Conservation (phyloP, 441 rosid species). For the Populus hybrid region DNA sequence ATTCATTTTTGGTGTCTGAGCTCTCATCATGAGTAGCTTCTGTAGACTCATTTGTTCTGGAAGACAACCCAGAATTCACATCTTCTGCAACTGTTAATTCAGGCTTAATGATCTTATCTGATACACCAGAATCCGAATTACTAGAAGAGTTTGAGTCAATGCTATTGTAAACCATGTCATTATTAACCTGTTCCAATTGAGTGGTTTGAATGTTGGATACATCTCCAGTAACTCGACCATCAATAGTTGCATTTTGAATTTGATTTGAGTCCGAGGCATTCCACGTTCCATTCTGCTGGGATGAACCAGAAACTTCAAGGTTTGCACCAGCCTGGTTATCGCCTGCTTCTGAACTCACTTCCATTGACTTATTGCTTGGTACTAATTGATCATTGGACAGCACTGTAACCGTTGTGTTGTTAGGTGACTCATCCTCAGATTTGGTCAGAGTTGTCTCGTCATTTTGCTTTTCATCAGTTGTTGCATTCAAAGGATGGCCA, state of each 20-base stretch:
- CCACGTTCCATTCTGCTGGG: constrained; percentile 39
- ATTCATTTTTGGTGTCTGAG: constrained; percentile 22
- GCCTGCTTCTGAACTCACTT: constrained; percentile 30
- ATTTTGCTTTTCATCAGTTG: constrained; percentile 33
- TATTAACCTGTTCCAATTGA: constrained; percentile 27
- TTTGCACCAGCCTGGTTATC: constrained; percentile 24
- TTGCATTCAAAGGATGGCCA: constrained; percentile 18
- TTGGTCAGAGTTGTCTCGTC: constrained; percentile 14
- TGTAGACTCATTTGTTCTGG: constrained; percentile 10
- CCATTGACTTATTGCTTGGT: constrained; percentile 25
- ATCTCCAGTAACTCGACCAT: constrained; percentile 28
- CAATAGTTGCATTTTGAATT: constrained; percentile 32
- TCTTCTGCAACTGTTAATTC: constrained; percentile 32
- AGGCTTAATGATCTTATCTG: constrained; percentile 22
- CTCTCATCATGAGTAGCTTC: constrained; percentile 25
- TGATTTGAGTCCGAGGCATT: constrained; percentile 27
- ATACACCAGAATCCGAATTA: constrained; percentile 22
- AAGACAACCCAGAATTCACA: constrained; percentile 24
- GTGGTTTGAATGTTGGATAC: constrained; percentile 22
- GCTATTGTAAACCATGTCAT: constrained; percentile 8
- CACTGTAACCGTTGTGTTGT: constrained; percentile 6
- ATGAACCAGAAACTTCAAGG: constrained; percentile 22
- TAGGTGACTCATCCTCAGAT: constrained; percentile 15
- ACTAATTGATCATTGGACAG: constrained; percentile 19
- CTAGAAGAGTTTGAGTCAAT: constrained; percentile 28